phyloP scores from a whole-genome alignment of 2,329 filamentous ascomycete species.

The Fusarium brachygibbosum region DNA sequence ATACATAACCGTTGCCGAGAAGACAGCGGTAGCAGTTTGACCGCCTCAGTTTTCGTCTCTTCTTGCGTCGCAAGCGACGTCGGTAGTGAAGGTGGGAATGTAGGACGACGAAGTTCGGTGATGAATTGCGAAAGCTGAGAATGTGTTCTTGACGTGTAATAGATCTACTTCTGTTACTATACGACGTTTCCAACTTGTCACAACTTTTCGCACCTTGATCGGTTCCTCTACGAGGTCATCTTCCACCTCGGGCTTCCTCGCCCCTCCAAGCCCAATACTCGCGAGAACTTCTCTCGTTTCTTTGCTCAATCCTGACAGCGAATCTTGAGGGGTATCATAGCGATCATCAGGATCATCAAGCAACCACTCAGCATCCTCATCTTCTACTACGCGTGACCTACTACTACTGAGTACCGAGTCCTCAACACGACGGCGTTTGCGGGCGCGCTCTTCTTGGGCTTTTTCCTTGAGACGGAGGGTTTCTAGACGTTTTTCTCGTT shows the following conservation, averaged over 20 bases:
- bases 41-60: constrained; percentile 53
- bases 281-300: constrained; percentile 82
- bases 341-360: constrained; percentile 77
- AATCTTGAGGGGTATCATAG: constrained; percentile 53
- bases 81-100: constrained; percentile 79
- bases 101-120: constrained; percentile 82
- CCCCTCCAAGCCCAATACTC: constrained; percentile 66
- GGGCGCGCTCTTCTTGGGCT: constrained; percentile 65
- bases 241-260: constrained; percentile 55
- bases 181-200: constrained; percentile 3
- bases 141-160: constrained; percentile 92
- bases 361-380: constrained; percentile 78
- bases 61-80: constrained; percentile 52
- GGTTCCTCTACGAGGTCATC: constrained; percentile 70
- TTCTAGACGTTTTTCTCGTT: constrained; percentile 79
- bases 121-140: constrained; percentile 93
- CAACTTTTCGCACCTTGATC: constrained; percentile 68
- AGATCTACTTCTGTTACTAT: constrained; percentile 70
- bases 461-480: constrained; percentile 74
- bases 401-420: constrained; percentile 30
- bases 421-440: constrained; percentile 63
- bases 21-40: constrained; percentile 87
- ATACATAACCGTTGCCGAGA: constrained; percentile 92
- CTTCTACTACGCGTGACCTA: constrained; percentile 50
- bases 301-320: constrained; percentile 73